Evolutionary conservation across 805 yeast genomes (phyloP).

Genomic region (Monosporozyma siamensis): DNA sequence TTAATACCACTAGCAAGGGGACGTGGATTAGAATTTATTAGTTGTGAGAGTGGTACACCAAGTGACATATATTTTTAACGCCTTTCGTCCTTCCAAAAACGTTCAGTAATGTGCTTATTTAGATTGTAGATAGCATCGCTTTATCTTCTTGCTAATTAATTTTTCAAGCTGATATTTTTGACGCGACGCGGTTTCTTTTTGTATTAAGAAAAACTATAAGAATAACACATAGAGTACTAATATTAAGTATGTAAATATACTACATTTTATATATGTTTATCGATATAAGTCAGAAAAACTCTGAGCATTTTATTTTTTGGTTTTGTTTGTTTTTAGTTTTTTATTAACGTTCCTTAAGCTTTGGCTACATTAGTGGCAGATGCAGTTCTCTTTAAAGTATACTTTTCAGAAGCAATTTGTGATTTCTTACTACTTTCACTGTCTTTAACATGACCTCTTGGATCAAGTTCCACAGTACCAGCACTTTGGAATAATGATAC

Average conservation of each 20-base stretch:
- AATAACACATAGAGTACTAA: neutral
- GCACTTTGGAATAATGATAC: conserved; percentile 71
- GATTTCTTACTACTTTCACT: conserved; percentile 35
- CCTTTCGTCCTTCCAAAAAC: too few relatives aligned
- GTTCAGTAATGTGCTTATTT: too few relatives aligned
- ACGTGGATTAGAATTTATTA: conserved; percentile 17
- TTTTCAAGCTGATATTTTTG: neutral
- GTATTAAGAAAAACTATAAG: too few relatives aligned
- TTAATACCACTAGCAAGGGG: conserved; percentile 20
- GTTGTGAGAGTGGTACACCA: conserved; percentile 29
- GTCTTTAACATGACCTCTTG: conserved; percentile 57
- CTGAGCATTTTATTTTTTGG: too few relatives aligned
- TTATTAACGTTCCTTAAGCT: too few relatives aligned
- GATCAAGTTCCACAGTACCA: conserved; percentile 66
- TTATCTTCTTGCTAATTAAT: neutral
- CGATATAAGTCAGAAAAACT: too few relatives aligned
- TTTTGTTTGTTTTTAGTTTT: too few relatives aligned
- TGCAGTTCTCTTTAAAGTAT: conserved; percentile 21
- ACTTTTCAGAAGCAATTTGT: conserved; percentile 25
- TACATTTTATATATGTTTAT: neutral
- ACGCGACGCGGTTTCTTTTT: too few relatives aligned
- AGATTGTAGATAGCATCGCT: too few relatives aligned
- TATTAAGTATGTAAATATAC: neutral
- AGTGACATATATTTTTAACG: conserved; percentile 18
- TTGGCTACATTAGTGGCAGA: conserved; percentile 11